Percentiles rank a stretch among this genome's conserved stretches.
phyloP scores from a whole-genome alignment of 345 rosid species.

The Angophora floribunda region DNA sequence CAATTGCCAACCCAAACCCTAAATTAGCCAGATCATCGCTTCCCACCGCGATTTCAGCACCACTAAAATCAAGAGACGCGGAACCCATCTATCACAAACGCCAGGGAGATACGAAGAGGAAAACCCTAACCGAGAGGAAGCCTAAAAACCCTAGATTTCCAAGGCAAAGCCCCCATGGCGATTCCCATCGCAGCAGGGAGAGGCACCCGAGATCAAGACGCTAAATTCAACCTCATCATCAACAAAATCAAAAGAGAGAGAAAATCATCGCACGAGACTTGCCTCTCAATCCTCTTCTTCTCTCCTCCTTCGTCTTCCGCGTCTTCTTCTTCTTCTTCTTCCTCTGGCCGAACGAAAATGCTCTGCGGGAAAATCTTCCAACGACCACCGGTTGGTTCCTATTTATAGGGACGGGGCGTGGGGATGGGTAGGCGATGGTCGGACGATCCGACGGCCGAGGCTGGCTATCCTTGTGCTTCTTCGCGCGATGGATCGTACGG shows the following conservation, averaged over 20 bases:
- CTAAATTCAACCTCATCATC: not conserved
- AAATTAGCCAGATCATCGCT: not conserved
- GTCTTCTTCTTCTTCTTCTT: too few species aligned
- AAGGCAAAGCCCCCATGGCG: not conserved
- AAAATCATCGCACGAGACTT: not conserved
- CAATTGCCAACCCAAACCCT: not conserved
- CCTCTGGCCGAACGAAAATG: too few species aligned
- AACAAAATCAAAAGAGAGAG: not conserved
- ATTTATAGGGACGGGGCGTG: not conserved
- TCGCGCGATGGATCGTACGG: conserved; percentile 31
- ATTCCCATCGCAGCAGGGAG: not conserved
- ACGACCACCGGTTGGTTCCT: fast-evolving
- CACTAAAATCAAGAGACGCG: not conserved
- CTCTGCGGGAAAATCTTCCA: not conserved
- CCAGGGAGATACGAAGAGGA: not conserved
- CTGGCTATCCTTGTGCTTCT: conserved; percentile 46
- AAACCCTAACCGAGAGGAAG: not conserved
- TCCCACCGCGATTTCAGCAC: not conserved
- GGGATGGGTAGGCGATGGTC: not conserved
- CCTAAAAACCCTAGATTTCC: not conserved
- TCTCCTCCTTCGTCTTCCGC: not conserved
- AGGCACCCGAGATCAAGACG: not conserved
- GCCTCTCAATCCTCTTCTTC: not conserved
- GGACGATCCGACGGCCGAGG: conserved; percentile 21
- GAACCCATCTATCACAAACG: not conserved